Evolutionary conservation across 2,329 filamentous ascomycete species (phyloP).

Genomic region (Diplocarpon rosae): DNA sequence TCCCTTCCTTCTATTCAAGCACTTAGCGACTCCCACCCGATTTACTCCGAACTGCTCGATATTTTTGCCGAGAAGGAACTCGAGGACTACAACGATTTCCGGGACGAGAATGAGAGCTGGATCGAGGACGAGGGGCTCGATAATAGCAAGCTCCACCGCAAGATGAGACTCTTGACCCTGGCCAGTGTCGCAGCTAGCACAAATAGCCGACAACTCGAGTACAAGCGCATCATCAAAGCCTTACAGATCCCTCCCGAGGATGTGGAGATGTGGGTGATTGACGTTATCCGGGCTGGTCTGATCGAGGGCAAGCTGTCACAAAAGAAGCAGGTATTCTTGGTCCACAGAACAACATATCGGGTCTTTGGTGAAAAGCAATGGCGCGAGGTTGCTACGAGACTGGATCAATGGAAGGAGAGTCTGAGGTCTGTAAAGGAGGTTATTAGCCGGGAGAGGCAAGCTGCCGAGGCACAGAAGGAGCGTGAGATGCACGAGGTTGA

Average conservation of each 20-base stretch:
- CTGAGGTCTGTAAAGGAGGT: slow-evolving; percentile 69
- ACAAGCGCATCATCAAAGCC: slow-evolving; percentile 71
- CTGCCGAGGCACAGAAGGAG: slow-evolving; percentile 67
- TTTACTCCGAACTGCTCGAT: slow-evolving; percentile 85
- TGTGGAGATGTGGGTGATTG: slow-evolving; percentile 97
- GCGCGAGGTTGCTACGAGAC: slow-evolving; percentile 79
- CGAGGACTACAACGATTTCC: slow-evolving; percentile 92
- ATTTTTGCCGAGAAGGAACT: slow-evolving; percentile 91
- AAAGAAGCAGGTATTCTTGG: slow-evolving; percentile 82
- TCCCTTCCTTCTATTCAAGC: slow-evolving; percentile 71
- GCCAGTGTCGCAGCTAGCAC: slow-evolving; percentile 78
- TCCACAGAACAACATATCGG: slow-evolving; percentile 92
- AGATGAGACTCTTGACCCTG: slow-evolving; percentile 93
- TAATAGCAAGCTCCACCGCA: slow-evolving; percentile 67
- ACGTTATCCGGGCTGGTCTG: slow-evolving; percentile 89
- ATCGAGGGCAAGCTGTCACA: slow-evolving; percentile 96
- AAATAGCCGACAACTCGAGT: slow-evolving; percentile 78
- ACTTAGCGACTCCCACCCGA: slow-evolving; percentile 70
- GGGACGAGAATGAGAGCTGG: slow-evolving; percentile 80
- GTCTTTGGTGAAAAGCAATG: slow-evolving; percentile 98
- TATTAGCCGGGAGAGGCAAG: slow-evolving; percentile 69
- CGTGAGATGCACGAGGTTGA: slow-evolving; percentile 63
- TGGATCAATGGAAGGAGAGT: slow-evolving; percentile 85
- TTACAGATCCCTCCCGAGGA: slow-evolving; percentile 74
- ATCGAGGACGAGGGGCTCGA: slow-evolving; percentile 67